Evolutionary conservation across 2,329 filamentous ascomycete genomes (phyloP).

Genomic region (Ceratocystis huliohia): DNA sequence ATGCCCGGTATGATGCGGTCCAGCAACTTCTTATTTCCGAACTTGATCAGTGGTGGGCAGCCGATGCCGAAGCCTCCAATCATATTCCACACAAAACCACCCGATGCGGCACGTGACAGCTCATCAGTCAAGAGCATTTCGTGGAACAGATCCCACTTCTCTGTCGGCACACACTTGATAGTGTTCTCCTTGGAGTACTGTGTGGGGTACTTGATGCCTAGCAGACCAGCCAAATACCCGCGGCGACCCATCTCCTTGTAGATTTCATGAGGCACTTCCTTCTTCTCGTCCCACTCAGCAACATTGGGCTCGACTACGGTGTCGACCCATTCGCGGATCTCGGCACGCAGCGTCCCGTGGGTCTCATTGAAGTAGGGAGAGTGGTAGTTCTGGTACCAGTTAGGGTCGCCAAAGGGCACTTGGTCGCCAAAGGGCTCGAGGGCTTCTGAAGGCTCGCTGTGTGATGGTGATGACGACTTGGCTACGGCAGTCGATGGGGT

Average conservation of each 20-base stretch:
- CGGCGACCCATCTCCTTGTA: conserved; percentile 93
- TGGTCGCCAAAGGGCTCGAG: conserved; percentile 75
- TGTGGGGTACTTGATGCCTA: conserved; percentile 71
- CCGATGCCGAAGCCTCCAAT: conserved; percentile 96
- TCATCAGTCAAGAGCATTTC: conserved; percentile 94
- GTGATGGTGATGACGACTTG: conserved; percentile 24
- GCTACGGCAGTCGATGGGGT: conserved; percentile 26
- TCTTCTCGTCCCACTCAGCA: conserved; percentile 93
- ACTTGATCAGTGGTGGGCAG: conserved; percentile 81
- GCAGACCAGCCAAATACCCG: conserved; percentile 82
- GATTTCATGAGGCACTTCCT: conserved; percentile 72
- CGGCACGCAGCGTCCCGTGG: conserved; percentile 78
- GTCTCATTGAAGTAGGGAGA: conserved; percentile 94
- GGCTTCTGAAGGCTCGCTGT: conserved; percentile 46
- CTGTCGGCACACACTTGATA: conserved; percentile 64
- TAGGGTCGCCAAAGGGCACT: conserved; percentile 83
- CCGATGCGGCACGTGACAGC: conserved; percentile 74
- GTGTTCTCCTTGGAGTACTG: conserved; percentile 55
- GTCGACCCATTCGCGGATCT: conserved; percentile 87
- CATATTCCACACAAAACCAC: conserved; percentile 93
- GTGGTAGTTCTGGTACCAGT: conserved; percentile 92
- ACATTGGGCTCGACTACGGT: conserved; percentile 80
- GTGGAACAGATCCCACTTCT: conserved; percentile 98
- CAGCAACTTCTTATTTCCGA: conserved; percentile 71
- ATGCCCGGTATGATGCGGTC: conserved; percentile 83